These are phyloP conservation scores for Trichomonas tenax DNA, from an alignment of 208 protist genomes.

Conservation along the genomic window DNA sequence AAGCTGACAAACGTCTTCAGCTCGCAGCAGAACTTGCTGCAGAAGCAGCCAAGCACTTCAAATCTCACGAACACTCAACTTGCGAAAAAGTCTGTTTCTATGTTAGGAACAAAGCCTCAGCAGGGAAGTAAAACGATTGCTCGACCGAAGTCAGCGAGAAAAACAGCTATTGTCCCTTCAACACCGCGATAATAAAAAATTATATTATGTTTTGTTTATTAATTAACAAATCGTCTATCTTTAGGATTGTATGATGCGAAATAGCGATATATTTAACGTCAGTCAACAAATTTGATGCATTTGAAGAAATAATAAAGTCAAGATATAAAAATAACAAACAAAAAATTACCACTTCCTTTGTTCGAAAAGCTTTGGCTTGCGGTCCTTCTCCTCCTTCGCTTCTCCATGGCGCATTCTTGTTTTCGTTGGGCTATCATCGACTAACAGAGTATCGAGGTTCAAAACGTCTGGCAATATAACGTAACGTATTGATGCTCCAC, in stretches of 20 bases:
- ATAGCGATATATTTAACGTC: no score
- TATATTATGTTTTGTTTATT: no score
- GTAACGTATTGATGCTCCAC: background rate
- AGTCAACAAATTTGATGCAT: no score
- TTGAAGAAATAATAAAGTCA: no score
- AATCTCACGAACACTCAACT: background rate
- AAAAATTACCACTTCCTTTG: background rate
- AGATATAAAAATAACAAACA: no score
- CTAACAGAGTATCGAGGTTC: background rate
- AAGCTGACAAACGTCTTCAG: background rate
- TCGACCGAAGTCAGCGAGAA: background rate
- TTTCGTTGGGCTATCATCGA: conserved; percentile 20
- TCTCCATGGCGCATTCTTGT: background rate
- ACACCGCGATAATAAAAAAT: background rate
- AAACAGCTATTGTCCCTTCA: background rate
- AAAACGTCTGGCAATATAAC: conserved; percentile 10
- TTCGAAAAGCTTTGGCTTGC: background rate
- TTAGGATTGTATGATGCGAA: no score
- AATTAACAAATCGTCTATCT: no score
- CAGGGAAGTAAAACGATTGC: background rate
- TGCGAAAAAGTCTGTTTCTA: background rate
- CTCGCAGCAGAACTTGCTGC: background rate
- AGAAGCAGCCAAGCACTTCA: background rate
- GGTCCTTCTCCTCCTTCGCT: background rate
- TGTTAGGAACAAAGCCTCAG: background rate